Percentiles rank a stretch among this genome's conserved stretches.
Evolutionary conservation across 495 filamentous ascomycete genomes (phyloP).

Genomic region (Daldinia bambusicola): DNA sequence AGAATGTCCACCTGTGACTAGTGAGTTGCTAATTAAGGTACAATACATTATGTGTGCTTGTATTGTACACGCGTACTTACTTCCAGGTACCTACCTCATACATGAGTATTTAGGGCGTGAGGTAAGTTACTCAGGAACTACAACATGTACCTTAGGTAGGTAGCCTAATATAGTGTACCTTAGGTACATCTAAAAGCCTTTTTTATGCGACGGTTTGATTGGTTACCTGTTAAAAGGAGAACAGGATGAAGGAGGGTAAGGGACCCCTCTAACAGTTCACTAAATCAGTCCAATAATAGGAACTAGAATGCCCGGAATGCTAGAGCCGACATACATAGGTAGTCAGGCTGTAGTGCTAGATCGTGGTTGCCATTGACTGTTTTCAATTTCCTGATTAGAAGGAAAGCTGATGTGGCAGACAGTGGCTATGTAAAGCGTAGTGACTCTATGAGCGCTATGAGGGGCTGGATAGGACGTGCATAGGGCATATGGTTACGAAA

Average conservation of each 20-base stretch:
- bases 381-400: constrained; percentile 41
- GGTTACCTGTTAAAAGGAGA: constrained; percentile 11
- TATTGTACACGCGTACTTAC: not conserved
- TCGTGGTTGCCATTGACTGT: constrained; percentile 23
- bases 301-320: too few species aligned
- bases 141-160: not conserved
- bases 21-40: not conserved
- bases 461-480: not conserved
- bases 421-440: constrained; percentile 37
- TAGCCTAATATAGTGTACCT: too few species aligned
- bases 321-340: too few species aligned
- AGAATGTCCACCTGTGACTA: not conserved
- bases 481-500: not conserved
- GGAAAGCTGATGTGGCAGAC: constrained; percentile 34
- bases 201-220: constrained; percentile 11
- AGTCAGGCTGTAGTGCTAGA: not conserved
- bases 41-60: too few species aligned
- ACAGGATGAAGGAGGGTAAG: constrained; percentile 21
- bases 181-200: not conserved
- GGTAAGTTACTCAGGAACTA: not conserved
- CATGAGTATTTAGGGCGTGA: too few species aligned
- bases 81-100: constrained; percentile 6
- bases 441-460: constrained; percentile 5
- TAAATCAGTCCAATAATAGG: constrained; percentile 11
- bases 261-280: constrained; percentile 18